Percentiles rank a stretch among this genome's conserved stretches.
Conservation (phyloP, 2,329 filamentous ascomycete genomes). For the Diaporthe nobilis region DNA sequence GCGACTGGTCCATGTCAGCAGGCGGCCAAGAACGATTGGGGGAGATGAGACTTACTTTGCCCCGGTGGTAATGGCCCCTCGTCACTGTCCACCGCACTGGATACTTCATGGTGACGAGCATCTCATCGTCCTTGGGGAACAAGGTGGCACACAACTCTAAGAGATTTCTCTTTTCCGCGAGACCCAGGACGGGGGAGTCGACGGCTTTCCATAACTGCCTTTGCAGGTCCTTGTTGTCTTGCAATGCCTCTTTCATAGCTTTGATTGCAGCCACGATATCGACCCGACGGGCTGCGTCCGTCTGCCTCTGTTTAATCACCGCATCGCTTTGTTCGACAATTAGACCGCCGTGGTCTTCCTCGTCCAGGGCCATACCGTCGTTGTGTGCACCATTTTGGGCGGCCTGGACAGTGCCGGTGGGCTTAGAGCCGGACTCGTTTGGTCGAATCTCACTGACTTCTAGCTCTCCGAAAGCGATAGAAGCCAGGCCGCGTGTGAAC, state of each 20-base stretch:
- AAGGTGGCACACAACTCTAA: conserved; percentile 66
- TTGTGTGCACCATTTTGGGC: conserved; percentile 25
- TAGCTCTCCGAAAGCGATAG: conserved; percentile 74
- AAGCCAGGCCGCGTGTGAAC: conserved; percentile 72
- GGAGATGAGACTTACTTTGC: conserved; percentile 31
- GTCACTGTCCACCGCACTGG: conserved; percentile 61
- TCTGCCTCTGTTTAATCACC: conserved; percentile 60
- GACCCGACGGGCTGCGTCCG: conserved; percentile 62
- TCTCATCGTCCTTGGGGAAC: conserved; percentile 62
- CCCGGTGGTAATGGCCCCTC: conserved; percentile 29
- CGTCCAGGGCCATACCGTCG: conserved; percentile 42
- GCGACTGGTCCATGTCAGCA: conserved; percentile 38
- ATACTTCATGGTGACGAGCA: conserved; percentile 62
- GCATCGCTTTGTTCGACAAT: conserved; percentile 63
- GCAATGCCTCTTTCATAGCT: conserved; percentile 63
- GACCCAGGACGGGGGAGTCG: conserved; percentile 61
- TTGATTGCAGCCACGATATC: conserved; percentile 62
- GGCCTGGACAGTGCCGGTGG: background rate
- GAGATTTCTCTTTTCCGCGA: conserved; percentile 64
- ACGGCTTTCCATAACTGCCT: conserved; percentile 64
- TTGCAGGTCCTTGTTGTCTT: conserved; percentile 60
- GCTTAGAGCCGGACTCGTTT: conserved; percentile 28
- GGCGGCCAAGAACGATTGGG: too few species aligned
- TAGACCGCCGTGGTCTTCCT: conserved; percentile 56
- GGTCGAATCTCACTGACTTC: conserved; percentile 12